These are phyloP conservation scores for Chaetothyriales sp. DNA, from an alignment of 2,329 filamentous ascomycete species.

Conservation along the genomic window DNA sequence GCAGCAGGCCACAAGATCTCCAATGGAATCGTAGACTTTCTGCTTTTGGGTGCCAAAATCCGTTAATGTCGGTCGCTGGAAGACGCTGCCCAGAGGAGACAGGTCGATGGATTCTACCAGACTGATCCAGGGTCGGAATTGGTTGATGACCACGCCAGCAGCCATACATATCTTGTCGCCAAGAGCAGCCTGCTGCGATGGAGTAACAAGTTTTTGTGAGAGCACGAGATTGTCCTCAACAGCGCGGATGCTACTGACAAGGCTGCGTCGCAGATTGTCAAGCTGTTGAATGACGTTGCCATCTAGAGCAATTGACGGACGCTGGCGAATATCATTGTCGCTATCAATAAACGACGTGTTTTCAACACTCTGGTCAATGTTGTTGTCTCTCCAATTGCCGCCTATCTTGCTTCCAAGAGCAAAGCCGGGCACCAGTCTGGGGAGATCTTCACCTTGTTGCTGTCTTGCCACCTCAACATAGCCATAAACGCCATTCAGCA, in stretches of 20 bases:
- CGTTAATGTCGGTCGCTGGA: conserved; percentile 68
- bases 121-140: conserved; percentile 77
- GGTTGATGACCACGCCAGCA: conserved; percentile 67
- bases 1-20: conserved; percentile 72
- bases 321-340: conserved; percentile 62
- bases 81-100: conserved; percentile 57
- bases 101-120: conserved; percentile 87
- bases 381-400: conserved; percentile 70
- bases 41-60: conserved; percentile 90
- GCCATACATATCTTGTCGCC: conserved; percentile 68
- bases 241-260: conserved; percentile 72
- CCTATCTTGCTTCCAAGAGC: conserved; percentile 70
- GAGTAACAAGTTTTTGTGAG: conserved; percentile 67
- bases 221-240: conserved; percentile 70
- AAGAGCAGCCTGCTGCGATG: conserved; percentile 61
- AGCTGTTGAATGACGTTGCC: conserved; percentile 63
- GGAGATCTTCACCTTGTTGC: conserved; percentile 84
- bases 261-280: conserved; percentile 69
- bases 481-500: conserved; percentile 82
- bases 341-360: conserved; percentile 62
- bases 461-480: conserved; percentile 92
- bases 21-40: conserved; percentile 80
- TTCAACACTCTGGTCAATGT: conserved; percentile 44
- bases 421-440: conserved; percentile 84
- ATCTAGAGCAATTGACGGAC: conserved; percentile 63